phyloP scores from a whole-genome alignment of 2,329 filamentous ascomycete genomes.

The Cladorrhinum sp. region DNA sequence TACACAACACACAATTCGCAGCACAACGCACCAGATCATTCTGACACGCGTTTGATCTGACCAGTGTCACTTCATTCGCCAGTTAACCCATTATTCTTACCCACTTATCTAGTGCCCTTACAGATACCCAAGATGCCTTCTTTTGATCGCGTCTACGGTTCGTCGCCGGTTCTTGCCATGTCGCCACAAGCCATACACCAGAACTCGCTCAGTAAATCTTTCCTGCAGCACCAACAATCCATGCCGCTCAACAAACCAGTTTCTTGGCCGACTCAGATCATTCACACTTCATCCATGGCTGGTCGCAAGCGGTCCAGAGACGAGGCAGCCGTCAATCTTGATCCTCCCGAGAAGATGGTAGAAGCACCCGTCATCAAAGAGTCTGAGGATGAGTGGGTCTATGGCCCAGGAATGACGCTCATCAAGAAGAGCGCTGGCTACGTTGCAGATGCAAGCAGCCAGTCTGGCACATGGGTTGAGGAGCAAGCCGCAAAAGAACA shows the following conservation, averaged over 20 bases:
- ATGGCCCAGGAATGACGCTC: slow-evolving; percentile 70
- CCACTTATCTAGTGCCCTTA: slow-evolving; percentile 30
- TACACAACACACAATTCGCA: slow-evolving; percentile 5
- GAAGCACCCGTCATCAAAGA: slow-evolving; percentile 47
- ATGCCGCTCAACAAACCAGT: slow-evolving; percentile 36
- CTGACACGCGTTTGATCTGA: slow-evolving; percentile 23
- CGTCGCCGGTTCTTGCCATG: slow-evolving; percentile 49
- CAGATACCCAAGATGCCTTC: slow-evolving; percentile 41
- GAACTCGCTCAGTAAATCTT: slow-evolving; percentile 38
- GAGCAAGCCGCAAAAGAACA: slow-evolving; percentile 57
- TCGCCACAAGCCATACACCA: slow-evolving; percentile 43
- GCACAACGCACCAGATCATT: not conserved
- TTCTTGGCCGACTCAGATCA: slow-evolving; percentile 33
- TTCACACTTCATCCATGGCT: slow-evolving; percentile 39
- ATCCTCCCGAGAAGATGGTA: slow-evolving; percentile 50
- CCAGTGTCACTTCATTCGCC: slow-evolving; percentile 25
- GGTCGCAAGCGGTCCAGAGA: slow-evolving; percentile 76
- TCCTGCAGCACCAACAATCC: slow-evolving; percentile 38
- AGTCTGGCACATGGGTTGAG: slow-evolving; percentile 71
- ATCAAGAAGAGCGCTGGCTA: slow-evolving; percentile 62
- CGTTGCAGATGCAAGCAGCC: slow-evolving; percentile 59
- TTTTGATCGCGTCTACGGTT: slow-evolving; percentile 42
- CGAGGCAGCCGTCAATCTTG: slow-evolving; percentile 67
- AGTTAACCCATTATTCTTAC: slow-evolving; percentile 26
- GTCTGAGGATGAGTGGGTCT: slow-evolving; percentile 63